phyloP scores from a whole-genome alignment of 371 early-diverging fungal genomes.

The Lichtheimia ramosa region DNA sequence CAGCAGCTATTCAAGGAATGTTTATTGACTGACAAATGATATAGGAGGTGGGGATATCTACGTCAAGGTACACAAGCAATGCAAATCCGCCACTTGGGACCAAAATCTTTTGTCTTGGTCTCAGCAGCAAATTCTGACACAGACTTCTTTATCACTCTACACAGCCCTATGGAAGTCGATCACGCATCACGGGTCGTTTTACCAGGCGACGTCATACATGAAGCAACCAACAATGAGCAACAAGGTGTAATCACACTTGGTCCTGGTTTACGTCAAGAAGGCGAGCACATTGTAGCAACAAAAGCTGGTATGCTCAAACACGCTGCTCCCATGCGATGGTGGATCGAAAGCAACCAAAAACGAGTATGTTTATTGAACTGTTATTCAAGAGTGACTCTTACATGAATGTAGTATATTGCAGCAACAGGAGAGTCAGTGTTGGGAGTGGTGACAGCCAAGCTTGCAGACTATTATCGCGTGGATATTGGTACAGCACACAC shows the following conservation, averaged over 20 bases:
- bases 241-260: conserved; percentile 59
- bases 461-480: conserved; percentile 82
- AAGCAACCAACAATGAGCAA: conserved; percentile 12
- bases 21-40: no score
- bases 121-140: no score
- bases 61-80: no score
- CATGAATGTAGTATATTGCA: conserved; percentile 75
- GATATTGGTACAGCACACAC: conserved; percentile 92
- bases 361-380: conserved; percentile 65
- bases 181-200: conserved; percentile 45
- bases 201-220: conserved; percentile 63
- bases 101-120: no score
- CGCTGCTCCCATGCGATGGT: conserved; percentile 58
- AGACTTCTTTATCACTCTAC: neutral
- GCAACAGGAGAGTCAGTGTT: conserved; percentile 85
- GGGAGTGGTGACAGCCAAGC: conserved; percentile 71
- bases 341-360: conserved; percentile 83
- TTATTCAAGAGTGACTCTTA: neutral
- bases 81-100: no score
- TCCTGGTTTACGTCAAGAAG: conserved; percentile 76
- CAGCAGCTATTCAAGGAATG: no score
- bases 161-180: conserved; percentile 11
- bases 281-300: conserved; percentile 62
- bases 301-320: conserved; percentile 76
- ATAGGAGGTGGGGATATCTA: no score